Evolutionary conservation across 768 basidiomycete species (phyloP).

Genomic region (Leucosporidium scottii): DNA sequence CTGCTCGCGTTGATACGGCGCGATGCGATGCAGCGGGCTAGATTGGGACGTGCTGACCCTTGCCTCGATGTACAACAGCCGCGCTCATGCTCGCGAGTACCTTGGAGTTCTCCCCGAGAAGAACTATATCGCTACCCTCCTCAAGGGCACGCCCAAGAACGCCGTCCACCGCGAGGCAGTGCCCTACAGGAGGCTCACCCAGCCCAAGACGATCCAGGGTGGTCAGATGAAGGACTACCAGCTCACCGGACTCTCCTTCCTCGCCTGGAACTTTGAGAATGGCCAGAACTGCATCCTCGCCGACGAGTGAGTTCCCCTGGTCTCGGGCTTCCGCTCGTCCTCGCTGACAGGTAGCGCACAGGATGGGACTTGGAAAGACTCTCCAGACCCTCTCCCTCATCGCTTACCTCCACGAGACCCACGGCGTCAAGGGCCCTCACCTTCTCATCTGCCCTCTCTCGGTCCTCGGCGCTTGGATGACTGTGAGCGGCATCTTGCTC

Average conservation of each 20-base stretch:
- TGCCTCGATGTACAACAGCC: neutral
- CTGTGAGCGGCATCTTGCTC: constrained; percentile 41
- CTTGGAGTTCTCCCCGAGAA: constrained; percentile 5
- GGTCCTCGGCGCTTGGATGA: constrained; percentile 56
- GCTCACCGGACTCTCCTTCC: constrained; percentile 59
- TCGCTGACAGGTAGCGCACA: constrained; percentile 32
- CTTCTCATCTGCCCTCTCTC: constrained; percentile 68
- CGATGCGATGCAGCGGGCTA: neutral
- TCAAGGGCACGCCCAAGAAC: neutral
- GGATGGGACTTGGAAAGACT: constrained; percentile 63
- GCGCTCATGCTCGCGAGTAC: constrained; percentile 8
- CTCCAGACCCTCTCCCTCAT: constrained; percentile 59
- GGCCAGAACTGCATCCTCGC: constrained; percentile 67
- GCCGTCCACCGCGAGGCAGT: constrained; percentile 36
- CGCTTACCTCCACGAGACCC: constrained; percentile 57
- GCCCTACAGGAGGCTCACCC: constrained; percentile 46
- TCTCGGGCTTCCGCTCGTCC: neutral
- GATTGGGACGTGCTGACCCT: neutral
- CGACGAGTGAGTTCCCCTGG: constrained; percentile 51
- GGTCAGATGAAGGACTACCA: constrained; percentile 70
- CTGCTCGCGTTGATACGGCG: neutral
- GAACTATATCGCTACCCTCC: constrained; percentile 11
- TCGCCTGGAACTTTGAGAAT: constrained; percentile 62
- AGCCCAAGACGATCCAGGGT: constrained; percentile 51
- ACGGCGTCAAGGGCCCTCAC: constrained; percentile 55